These are phyloP conservation scores for Neurospora sp. DNA, from an alignment of 495 filamentous ascomycete genomes.

Conservation along the genomic window DNA sequence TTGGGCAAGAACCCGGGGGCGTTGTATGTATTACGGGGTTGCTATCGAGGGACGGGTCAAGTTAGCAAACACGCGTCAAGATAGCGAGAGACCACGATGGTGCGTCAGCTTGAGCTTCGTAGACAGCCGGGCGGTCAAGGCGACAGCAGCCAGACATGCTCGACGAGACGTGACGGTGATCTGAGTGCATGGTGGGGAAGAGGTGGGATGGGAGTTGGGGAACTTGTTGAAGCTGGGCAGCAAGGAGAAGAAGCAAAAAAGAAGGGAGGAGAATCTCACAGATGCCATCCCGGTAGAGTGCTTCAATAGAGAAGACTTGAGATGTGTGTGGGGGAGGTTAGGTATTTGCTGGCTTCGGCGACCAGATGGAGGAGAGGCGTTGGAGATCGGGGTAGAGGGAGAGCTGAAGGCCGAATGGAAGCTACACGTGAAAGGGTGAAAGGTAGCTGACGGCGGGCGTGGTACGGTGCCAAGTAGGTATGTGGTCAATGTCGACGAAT, in stretches of 20 bases:
- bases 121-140: not conserved
- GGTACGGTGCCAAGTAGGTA: not conserved
- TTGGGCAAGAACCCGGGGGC: slow-evolving; percentile 43
- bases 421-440: not conserved
- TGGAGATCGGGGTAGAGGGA: not conserved
- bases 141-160: not conserved
- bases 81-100: not conserved
- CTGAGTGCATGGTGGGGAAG: not conserved
- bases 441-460: not conserved
- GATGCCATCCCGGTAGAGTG: slow-evolving; percentile 22
- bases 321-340: not conserved
- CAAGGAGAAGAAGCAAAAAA: not conserved
- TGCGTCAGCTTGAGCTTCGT: not conserved
- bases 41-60: slow-evolving; percentile 18
- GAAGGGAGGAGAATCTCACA: slow-evolving; percentile 12
- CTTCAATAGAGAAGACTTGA: not conserved
- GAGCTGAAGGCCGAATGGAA: not conserved
- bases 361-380: not conserved
- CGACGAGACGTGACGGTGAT: not conserved
- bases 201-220: not conserved
- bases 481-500: not conserved
- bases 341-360: slow-evolving; percentile 2
- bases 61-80: not conserved
- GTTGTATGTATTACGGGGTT: slow-evolving; percentile 32
- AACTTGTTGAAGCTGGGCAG: not conserved